These are phyloP conservation scores for Sarcocystis neurona DNA, from an alignment of 169 alveolate species.

Conservation along the genomic window DNA sequence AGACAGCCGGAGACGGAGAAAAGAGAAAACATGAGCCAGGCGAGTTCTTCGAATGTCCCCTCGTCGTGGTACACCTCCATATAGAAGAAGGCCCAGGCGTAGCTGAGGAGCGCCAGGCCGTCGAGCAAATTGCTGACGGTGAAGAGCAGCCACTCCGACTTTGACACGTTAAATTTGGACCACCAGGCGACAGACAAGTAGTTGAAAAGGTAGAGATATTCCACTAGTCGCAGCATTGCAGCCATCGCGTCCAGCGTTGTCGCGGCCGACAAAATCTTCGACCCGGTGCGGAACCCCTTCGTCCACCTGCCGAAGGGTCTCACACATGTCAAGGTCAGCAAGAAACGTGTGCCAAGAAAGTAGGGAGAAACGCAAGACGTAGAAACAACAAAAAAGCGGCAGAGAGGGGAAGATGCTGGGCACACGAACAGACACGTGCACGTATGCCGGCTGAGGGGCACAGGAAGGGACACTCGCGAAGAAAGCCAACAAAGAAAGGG, in stretches of 20 bases:
- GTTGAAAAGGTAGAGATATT: constrained; percentile 81
- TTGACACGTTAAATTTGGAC: constrained; percentile 84
- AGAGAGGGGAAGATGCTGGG: too few species aligned
- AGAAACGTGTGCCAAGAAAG: too few species aligned
- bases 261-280: constrained; percentile 84
- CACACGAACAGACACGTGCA: too few species aligned
- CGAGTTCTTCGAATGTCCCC: constrained; percentile 85
- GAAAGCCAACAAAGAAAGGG: too few species aligned
- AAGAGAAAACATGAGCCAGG: constrained; percentile 81
- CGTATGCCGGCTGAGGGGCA: too few species aligned
- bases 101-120: constrained; percentile 79
- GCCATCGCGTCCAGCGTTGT: constrained; percentile 81
- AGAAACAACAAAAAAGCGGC: too few species aligned
- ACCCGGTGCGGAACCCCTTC: constrained; percentile 88
- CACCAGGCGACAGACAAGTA: constrained; percentile 86
- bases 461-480: too few species aligned
- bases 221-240: constrained; percentile 80
- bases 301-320: constrained; percentile 76
- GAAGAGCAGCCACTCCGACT: constrained; percentile 84
- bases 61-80: constrained; percentile 88
- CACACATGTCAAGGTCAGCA: too few species aligned
- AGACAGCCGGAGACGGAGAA: constrained; percentile 82
- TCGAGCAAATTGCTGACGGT: constrained; percentile 82
- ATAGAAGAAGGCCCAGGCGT: constrained; percentile 86
- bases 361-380: too few species aligned